Base-by-base conservation (phyloP, 2,329 filamentous ascomycete species). In the Claviceps digitariae region DNA sequence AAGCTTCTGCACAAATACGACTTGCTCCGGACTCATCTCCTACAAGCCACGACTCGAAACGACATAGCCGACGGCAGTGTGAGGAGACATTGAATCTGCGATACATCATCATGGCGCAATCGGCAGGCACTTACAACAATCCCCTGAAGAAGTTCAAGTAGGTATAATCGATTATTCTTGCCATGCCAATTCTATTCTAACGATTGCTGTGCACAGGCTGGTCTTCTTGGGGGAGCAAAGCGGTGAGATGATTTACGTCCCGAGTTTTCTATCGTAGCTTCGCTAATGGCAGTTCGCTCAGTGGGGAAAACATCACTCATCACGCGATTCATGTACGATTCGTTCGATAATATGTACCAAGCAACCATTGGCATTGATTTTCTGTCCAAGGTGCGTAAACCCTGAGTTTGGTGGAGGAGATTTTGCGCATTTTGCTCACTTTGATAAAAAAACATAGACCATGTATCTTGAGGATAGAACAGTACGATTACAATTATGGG, bases 121-220 rank as follows among this genome's bases (percentile, higher is more conserved):
- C 75, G 57, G 84, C 83, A 66, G 87, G 86, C 71, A 88, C 87
- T 60, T 98, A 97, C 79, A 96, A 94, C 71, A 97, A 97, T 78
- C 93, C 93, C 65, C 78, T 98, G 74, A 98, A 98, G 87, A 98
- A 98, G 74, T 98, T 97, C 86, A 98, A 98, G 90, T 96, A 77
- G 57, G 66, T 63, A 4, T 44, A 10, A 23, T 13, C 13, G 12
- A 29, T 31, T 17, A 38, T 45, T 45, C 6, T 27, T 20, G 36
- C 9, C 15, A 4, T 17, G 12, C 25, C 6, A 4, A 43, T 48
- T 27, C 4, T 15, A n/a, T 12, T 25, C 52, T 54, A 21, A 56
- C 48, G 17, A 10, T 45, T 36, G 23, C 17, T 50, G 10, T 49
- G 13, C 31, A 31, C 63, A 95, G 90, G 76, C 75, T 98, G 72